Evolutionary conservation across 2,329 filamentous ascomycete species (phyloP), one percentile per base, ranked within the genome.

Genomic region (Alternaria sp.): DNA sequence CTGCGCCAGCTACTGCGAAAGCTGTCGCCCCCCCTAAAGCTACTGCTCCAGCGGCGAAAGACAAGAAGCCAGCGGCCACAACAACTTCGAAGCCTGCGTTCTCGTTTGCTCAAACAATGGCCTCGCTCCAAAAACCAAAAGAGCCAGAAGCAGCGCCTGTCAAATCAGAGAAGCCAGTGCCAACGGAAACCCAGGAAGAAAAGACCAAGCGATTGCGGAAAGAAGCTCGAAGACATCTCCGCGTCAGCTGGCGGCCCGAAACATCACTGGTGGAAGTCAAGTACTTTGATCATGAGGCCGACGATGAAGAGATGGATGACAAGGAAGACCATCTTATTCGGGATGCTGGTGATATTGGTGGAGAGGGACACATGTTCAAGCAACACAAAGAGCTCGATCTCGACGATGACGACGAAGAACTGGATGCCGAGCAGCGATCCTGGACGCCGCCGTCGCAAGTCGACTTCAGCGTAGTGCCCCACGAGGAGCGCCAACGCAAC

Each of bases 331-430:
- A 87, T 69, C 88, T 91, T 83, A 84, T 89, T 39, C 86, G 86
- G 48, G 90, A 93, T 74, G 89, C 89, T 4, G 85, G 85, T 29
- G 90, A 93, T 72, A 88, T 91, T 68, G 87, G 87, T 49, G 88
- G 87, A 5, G 91, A 84, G 68, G 82, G 82, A 33, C 79, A 80
- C 40, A 82, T 82, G 79, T 80, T 84, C 75, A 83, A 83, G 66
- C 79, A 82, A 60, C 81, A 83, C 57, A 78, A 91, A 70, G 89
- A 90, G 48, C 87, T 90, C 81, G 87, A 89, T 42, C 84, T 86
- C 2, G 85, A 77, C 8, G 73, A 88, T 0, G 86, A 86, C 26
- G 86, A 88, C 11, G 86, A 88, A 28, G 86, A 89, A 0, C 80
- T 72, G 3, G 77, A 81, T 5, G 44, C 63, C 4, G 68, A 72